Evolutionary conservation across 257 asterid species (phyloP).

Genomic region (Perilla frutescens): DNA sequence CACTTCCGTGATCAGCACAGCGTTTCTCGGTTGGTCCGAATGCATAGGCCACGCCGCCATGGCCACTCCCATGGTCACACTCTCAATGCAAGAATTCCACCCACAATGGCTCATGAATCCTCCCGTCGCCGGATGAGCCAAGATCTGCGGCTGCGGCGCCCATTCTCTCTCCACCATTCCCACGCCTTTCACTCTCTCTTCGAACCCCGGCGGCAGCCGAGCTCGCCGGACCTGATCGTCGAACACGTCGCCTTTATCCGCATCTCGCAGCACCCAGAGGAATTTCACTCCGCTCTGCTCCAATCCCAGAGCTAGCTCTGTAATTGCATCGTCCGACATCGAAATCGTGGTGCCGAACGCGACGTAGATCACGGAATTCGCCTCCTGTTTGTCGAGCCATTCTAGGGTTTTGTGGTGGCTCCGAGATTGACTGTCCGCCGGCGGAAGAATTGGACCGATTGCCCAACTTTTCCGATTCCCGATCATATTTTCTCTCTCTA

Average conservation of each 20-base stretch:
- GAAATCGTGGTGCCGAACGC: slow-evolving; percentile 51
- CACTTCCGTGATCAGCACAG: slow-evolving; percentile 30
- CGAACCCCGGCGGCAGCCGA: slow-evolving; percentile 40
- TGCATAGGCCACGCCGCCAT: slow-evolving; percentile 60
- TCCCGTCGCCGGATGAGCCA: slow-evolving; percentile 47
- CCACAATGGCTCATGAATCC: slow-evolving; percentile 59
- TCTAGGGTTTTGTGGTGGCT: slow-evolving; percentile 34
- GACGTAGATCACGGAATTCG: slow-evolving; percentile 46
- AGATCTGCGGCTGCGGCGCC: slow-evolving; percentile 54
- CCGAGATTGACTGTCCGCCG: not conserved
- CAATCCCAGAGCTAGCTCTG: slow-evolving; percentile 46
- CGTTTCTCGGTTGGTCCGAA: slow-evolving; percentile 51
- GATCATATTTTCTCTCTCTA: slow-evolving; percentile 29
- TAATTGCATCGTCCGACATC: slow-evolving; percentile 39
- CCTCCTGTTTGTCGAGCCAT: slow-evolving; percentile 50
- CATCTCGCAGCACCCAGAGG: slow-evolving; percentile 54
- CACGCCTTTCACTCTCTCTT: slow-evolving; percentile 33
- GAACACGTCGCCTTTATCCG: slow-evolving; percentile 44
- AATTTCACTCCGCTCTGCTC: slow-evolving; percentile 50
- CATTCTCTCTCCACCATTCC: slow-evolving; percentile 51
- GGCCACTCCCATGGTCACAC: slow-evolving; percentile 49
- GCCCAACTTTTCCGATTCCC: slow-evolving; percentile 43
- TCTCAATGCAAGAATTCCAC: slow-evolving; percentile 56
- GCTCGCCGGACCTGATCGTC: slow-evolving; percentile 25
- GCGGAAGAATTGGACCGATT: slow-evolving; percentile 51